Conservation (phyloP, 1,284 basidiomycete species). For the Marasmius tenuissimus region DNA sequence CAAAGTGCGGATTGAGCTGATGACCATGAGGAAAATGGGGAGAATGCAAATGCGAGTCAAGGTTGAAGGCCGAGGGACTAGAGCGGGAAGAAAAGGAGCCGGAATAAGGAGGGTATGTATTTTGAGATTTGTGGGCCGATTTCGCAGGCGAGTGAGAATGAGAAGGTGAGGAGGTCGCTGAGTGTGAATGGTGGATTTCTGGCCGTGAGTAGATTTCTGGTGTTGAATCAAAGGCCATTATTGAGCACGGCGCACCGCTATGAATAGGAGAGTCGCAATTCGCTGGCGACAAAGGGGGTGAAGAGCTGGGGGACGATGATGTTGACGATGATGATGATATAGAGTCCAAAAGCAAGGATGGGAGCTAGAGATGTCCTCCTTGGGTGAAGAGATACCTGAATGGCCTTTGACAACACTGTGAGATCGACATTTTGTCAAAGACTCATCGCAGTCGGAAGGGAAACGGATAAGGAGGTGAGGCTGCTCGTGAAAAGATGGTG, state of each 20-base stretch:
- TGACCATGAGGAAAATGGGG: slow-evolving; percentile 63
- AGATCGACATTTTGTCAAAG: slow-evolving; percentile 13
- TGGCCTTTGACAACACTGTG: neutral
- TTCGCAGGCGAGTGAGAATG: neutral
- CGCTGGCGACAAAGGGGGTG: neutral
- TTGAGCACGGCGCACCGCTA: neutral
- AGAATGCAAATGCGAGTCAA: slow-evolving; percentile 46
- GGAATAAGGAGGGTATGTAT: slow-evolving; percentile 10
- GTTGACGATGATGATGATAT: neutral
- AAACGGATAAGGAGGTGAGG: slow-evolving; percentile 12
- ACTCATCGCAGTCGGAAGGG: slow-evolving; percentile 4
- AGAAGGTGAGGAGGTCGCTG: neutral
- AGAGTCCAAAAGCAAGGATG: neutral
- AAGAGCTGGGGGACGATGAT: neutral
- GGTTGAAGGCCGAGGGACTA: slow-evolving; percentile 16
- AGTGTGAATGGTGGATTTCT: neutral
- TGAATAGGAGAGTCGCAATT: slow-evolving; percentile 7
- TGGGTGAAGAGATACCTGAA: neutral
- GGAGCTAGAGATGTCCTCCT: neutral
- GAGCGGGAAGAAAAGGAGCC: slow-evolving; percentile 1
- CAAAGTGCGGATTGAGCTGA: slow-evolving; percentile 66
- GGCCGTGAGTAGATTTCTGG: neutral
- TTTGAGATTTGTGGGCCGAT: slow-evolving; percentile 7
- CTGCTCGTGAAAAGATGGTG: slow-evolving; percentile 19
- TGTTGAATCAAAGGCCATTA: neutral